These are phyloP conservation scores for Aspergillus fumigatus DNA, from an alignment of 2,329 filamentous ascomycete species.

Conservation along the genomic window DNA sequence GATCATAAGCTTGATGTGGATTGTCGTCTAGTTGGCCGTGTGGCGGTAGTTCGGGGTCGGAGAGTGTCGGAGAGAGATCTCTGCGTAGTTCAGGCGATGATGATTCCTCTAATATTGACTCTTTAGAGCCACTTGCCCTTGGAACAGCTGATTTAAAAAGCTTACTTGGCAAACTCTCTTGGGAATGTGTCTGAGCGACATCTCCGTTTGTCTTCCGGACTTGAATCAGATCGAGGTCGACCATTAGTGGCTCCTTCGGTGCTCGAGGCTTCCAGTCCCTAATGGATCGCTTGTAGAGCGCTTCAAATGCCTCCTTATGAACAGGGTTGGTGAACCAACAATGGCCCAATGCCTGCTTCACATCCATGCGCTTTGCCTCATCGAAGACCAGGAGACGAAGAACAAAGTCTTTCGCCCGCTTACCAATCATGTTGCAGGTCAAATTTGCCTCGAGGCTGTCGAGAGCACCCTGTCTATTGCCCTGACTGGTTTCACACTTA, in stretches of 20 bases:
- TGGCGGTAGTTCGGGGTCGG: conserved; percentile 21
- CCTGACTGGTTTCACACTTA: conserved; percentile 17
- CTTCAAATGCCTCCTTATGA: conserved; percentile 45
- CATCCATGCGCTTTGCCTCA: conserved; percentile 48
- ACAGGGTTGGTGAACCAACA: conserved; percentile 53
- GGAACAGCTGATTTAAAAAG: background rate
- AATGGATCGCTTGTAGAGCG: conserved; percentile 47
- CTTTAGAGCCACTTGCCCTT: background rate
- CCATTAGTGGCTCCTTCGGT: conserved; percentile 6
- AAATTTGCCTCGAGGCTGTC: conserved; percentile 40
- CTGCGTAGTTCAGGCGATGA: background rate
- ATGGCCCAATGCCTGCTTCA: conserved; percentile 50
- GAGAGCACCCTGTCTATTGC: conserved; percentile 41
- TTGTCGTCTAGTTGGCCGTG: background rate
- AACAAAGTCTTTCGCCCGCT: conserved; percentile 51
- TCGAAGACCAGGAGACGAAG: conserved; percentile 47
- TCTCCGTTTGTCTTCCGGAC: background rate
- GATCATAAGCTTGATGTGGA: background rate
- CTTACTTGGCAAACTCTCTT: no score
- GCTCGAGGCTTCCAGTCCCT: conserved; percentile 47
- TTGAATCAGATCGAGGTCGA: conserved; percentile 7
- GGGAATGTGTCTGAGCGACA: background rate
- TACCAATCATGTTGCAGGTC: conserved; percentile 41
- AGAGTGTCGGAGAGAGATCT: conserved; percentile 18
- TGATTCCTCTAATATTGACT: background rate